Evolutionary conservation across 2,329 filamentous ascomycete genomes (phyloP).

Genomic region (Sphaceloma murrayae): DNA sequence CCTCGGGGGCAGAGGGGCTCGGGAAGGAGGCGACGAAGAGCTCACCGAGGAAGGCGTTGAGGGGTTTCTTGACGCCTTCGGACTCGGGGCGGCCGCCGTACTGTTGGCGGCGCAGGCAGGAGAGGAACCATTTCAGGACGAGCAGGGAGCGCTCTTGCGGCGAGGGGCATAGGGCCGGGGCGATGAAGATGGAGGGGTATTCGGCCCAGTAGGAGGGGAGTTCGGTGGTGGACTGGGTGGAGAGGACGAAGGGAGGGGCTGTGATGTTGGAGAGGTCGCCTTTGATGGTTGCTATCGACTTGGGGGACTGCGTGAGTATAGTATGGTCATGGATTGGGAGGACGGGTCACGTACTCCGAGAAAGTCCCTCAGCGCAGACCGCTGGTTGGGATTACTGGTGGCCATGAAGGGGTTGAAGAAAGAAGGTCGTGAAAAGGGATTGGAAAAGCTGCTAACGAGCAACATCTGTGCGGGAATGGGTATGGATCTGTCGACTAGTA

Average conservation of each 20-base stretch:
- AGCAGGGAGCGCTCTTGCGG: conserved; percentile 35
- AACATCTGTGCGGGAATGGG: background rate
- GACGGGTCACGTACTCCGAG: conserved; percentile 22
- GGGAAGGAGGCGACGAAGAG: conserved; percentile 34
- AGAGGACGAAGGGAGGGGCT: conserved; percentile 38
- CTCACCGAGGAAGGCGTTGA: conserved; percentile 44
- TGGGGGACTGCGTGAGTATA: background rate
- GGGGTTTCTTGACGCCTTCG: conserved; percentile 41
- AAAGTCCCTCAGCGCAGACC: conserved; percentile 24
- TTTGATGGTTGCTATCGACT: conserved; percentile 38
- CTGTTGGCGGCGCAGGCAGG: conserved; percentile 39
- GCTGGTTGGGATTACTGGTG: conserved; percentile 5
- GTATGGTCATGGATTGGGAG: background rate
- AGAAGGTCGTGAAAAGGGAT: conserved; percentile 1
- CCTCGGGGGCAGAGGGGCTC: conserved; percentile 24
- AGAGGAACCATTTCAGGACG: conserved; percentile 42
- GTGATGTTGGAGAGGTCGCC: conserved; percentile 40
- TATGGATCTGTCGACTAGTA: background rate
- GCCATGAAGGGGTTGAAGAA: conserved; percentile 15
- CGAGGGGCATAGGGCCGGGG: conserved; percentile 34
- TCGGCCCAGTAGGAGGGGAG: conserved; percentile 41
- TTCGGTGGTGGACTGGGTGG: conserved; percentile 37
- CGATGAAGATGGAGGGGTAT: conserved; percentile 37
- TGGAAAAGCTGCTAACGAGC: conserved; percentile 12
- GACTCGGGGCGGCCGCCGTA: conserved; percentile 36